A percentile compares a stretch with the other conserved stretches of the same genome.
Evolutionary conservation across 352 stramenopile species (phyloP).

Genomic region (Globisporangium abappressorium): DNA sequence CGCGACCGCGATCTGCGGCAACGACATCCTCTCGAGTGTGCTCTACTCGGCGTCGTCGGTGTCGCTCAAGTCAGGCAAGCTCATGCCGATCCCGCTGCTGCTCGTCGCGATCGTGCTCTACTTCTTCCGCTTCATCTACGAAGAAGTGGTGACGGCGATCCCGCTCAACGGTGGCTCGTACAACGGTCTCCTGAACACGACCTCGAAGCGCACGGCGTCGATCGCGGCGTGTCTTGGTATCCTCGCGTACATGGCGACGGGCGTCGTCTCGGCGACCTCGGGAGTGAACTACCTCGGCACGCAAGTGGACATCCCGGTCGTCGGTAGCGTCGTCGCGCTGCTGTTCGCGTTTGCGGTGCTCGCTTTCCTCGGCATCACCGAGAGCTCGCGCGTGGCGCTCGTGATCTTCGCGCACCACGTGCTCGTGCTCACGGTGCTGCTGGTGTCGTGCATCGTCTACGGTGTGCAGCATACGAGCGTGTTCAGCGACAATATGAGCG

Average conservation of each 20-base stretch:
- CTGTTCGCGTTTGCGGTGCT: conserved; percentile 80
- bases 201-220: conserved; percentile 80
- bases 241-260: conserved; percentile 88
- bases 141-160: conserved; percentile 85
- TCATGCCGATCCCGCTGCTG: conserved; percentile 74
- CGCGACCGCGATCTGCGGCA: conserved; percentile 84
- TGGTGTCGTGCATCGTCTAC: conserved; percentile 48
- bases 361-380: conserved; percentile 63
- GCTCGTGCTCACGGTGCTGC: conserved; percentile 52
- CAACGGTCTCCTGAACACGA: conserved; percentile 89
- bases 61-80: conserved; percentile 52
- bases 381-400: conserved; percentile 77
- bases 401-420: conserved; percentile 85
- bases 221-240: conserved; percentile 81
- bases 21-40: conserved; percentile 87
- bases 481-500: conserved; percentile 63
- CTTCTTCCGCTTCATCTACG: conserved; percentile 79
- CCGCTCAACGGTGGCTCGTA: conserved; percentile 90
- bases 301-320: conserved; percentile 46
- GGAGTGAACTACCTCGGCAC: conserved; percentile 79
- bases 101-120: conserved; percentile 64
- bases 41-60: conserved; percentile 61
- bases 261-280: conserved; percentile 63
- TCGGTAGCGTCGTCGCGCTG: conserved; percentile 36
- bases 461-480: conserved; percentile 47